A percentile compares a stretch with the other conserved stretches of the same genome.
Conservation (phyloP, 192 early-diverging fungal genomes). For the Kickxella alabastrina region DNA sequence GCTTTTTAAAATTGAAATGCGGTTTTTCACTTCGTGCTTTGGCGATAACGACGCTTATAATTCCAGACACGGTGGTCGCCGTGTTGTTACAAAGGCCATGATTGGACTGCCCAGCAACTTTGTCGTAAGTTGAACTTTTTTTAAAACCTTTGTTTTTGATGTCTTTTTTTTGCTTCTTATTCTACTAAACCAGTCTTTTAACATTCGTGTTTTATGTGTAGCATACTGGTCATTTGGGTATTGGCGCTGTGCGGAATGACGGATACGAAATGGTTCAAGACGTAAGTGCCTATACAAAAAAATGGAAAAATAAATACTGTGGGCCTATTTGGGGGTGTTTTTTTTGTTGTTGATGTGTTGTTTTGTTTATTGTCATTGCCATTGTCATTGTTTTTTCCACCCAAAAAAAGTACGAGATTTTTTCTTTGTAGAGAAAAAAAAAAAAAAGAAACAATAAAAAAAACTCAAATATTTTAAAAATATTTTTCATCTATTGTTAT, state of each 20-base stretch:
- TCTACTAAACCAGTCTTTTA: background rate
- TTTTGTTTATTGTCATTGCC: too few species aligned
- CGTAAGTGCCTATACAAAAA: constrained; percentile 29
- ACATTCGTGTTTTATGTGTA: constrained; percentile 6
- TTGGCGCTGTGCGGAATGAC: constrained; percentile 32
- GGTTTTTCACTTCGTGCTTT: constrained; percentile 51
- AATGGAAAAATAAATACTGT: too few species aligned
- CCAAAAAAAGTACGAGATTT: too few species aligned
- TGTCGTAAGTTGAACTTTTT: constrained; percentile 27
- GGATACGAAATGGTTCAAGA: constrained; percentile 22
- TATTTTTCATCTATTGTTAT: too few species aligned
- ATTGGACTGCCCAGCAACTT: constrained; percentile 49
- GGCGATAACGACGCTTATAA: constrained; percentile 25
- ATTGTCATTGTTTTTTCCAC: too few species aligned
- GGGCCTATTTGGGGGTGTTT: too few species aligned
- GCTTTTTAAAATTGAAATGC: constrained; percentile 17
- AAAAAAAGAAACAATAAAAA: too few species aligned
- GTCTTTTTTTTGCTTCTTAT: too few species aligned
- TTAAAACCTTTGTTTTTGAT: constrained; percentile 4
- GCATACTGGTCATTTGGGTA: constrained; percentile 51
- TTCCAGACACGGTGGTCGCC: constrained; percentile 9
- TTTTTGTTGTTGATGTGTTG: too few species aligned
- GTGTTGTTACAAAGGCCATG: constrained; percentile 49
- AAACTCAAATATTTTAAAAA: too few species aligned
- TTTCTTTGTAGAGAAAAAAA: too few species aligned